Evolutionary conservation across 208 protist genomes (phyloP).

Genomic region (Trypanosoma conorhini): DNA sequence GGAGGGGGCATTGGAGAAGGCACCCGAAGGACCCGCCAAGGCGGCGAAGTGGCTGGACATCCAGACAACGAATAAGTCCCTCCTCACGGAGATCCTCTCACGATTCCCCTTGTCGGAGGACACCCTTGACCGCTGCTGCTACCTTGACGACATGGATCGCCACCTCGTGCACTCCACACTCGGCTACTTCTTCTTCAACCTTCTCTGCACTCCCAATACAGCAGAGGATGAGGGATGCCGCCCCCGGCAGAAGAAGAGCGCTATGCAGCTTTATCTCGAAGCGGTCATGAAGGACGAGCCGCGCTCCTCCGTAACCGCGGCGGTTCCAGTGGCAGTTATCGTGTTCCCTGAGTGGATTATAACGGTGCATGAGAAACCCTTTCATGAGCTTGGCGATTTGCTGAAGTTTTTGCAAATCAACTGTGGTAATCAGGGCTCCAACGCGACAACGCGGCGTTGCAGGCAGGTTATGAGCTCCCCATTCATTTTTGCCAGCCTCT

Average conservation of each 20-base stretch:
- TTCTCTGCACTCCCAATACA: conserved; percentile 69
- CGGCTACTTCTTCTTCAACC: conserved; percentile 72
- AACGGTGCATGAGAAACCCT: conserved; percentile 85
- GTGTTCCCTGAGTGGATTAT: conserved; percentile 84
- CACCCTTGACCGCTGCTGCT: conserved; percentile 64
- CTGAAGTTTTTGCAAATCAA: conserved; percentile 78
- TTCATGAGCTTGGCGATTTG: conserved; percentile 84
- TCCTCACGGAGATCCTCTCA: conserved; percentile 49
- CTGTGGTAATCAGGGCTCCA: conserved; percentile 30
- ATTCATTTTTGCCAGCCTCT: conserved; percentile 68
- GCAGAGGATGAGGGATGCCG: conserved; percentile 1
- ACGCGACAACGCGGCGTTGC: background rate
- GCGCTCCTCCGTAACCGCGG: conserved; percentile 45
- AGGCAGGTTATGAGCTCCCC: conserved; percentile 58
- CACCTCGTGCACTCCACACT: conserved; percentile 41
- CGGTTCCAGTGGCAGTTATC: conserved; percentile 67
- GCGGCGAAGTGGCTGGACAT: conserved; percentile 80
- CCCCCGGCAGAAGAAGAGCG: conserved; percentile 39
- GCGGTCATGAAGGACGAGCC: conserved; percentile 51
- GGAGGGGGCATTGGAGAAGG: background rate
- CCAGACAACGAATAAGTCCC: conserved; percentile 45
- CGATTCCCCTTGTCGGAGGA: conserved; percentile 64
- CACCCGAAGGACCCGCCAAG: background rate
- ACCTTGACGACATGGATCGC: conserved; percentile 57
- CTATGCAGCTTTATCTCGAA: conserved; percentile 86